Evolutionary conservation across 208 protist species (phyloP), one percentile per base, ranked within the genome.

Genomic region (Phytomonas francai): DNA sequence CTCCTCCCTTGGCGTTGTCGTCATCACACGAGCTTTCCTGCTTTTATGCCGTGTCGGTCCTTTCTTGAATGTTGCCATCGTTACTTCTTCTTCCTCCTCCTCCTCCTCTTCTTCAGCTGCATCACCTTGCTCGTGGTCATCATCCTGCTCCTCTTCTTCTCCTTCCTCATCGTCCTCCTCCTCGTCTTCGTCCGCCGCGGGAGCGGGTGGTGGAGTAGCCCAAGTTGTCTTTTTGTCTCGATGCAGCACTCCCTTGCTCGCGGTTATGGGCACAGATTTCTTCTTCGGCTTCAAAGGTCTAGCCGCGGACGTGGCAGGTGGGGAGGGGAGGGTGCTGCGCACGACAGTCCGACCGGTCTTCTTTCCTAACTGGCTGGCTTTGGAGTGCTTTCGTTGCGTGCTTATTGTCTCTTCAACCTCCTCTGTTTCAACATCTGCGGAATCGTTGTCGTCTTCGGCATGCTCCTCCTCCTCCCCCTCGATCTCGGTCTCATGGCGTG

Each of bases 161-260:
- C 39, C 34, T 22, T 63, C 60, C 16, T 30, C 73, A 9, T 76
- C 73, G 22, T 71, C 71, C 14, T 68, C 59, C 25, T 49, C 60
- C 14, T 69, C 72, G 63, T 59, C 73, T 14, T 29, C 27, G 29
- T 25, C n/a, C 9, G 3, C 62, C 68, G 34, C 22, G 27, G 33
- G 71, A 29, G 57, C 7, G 11, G 57, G 27, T 19, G 57, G 29
- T 61, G n/a, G 16, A 29, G 30, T 29, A 29, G 29, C 29, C 57
- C 57, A 19, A 3, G 16, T 2, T 33, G 57, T 61, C n/a, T 29
- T 61, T 61, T 61, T 29, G 29, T 61, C 29, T 33, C 57, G 19
- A 7, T 29, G 57, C 57, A 12, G 7, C 82, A 77, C 62, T 87
- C 77, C 68, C 76, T 66, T 63, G 84, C 81, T 11, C 61, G 67